A percentile compares a stretch with the other conserved stretches of the same genome.
Conservation (phyloP, 495 filamentous ascomycete species). For the Neurospora intermedia region DNA sequence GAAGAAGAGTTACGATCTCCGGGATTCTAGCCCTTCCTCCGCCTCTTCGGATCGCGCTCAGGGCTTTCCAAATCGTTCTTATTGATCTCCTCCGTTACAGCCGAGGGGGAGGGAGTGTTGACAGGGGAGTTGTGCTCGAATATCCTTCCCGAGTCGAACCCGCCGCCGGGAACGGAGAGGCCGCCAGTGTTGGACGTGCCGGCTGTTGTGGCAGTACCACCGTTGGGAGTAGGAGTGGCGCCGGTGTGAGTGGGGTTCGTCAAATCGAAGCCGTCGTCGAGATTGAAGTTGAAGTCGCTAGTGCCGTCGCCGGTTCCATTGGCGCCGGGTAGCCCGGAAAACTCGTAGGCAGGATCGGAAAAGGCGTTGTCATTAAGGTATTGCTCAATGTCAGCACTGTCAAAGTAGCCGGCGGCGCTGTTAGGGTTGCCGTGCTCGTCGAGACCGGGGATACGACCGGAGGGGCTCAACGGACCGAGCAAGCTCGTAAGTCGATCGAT, state of each 20-base stretch:
- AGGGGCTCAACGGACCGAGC: conserved; percentile 68
- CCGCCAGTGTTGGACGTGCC: not conserved
- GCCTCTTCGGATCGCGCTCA: conserved; percentile 27
- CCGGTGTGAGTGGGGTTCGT: not conserved
- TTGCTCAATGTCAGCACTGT: conserved; percentile 54
- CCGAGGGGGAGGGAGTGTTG: conserved; percentile 30
- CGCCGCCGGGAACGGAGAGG: not conserved
- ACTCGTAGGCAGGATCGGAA: conserved; percentile 18
- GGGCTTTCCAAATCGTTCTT: conserved; percentile 30
- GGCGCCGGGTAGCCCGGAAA: not conserved
- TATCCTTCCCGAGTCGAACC: conserved; percentile 17
- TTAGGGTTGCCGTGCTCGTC: conserved; percentile 32
- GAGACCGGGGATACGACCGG: conserved; percentile 68
- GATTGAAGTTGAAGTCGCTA: conserved; percentile 31
- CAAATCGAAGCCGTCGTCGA: conserved; percentile 12
- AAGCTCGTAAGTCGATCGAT: conserved; percentile 60
- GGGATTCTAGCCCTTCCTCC: conserved; percentile 18
- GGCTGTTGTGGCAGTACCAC: not conserved
- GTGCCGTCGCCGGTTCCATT: not conserved
- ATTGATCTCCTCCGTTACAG: conserved; percentile 36
- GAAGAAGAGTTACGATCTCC: not conserved
- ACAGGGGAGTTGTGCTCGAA: conserved; percentile 22
- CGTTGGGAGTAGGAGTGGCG: not conserved
- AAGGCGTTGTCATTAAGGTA: conserved; percentile 58
- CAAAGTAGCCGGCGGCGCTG: conserved; percentile 26